Evolutionary conservation across 2,329 filamentous ascomycete species (phyloP).

Genomic region (Pezicula radicicola): DNA sequence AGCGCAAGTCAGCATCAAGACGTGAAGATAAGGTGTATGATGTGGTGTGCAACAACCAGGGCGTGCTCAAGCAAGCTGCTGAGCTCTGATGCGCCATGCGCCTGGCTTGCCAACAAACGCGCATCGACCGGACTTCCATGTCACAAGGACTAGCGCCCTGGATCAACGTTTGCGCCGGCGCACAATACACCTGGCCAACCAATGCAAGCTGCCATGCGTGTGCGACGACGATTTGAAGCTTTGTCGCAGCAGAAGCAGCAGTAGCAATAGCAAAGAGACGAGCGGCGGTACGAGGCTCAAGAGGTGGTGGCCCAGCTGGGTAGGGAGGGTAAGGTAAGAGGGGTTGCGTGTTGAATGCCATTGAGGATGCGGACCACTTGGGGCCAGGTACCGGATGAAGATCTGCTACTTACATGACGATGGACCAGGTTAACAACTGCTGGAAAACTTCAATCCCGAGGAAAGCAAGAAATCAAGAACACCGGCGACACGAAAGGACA

Average conservation of each 20-base stretch:
- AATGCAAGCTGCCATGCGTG: slow-evolving; percentile 15
- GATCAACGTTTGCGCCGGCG: slow-evolving; percentile 24
- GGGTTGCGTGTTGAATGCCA: slow-evolving; percentile 19
- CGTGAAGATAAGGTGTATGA: background rate
- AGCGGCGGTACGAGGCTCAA: background rate
- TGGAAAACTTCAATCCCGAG: slow-evolving; percentile 23
- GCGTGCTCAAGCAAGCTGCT: slow-evolving; percentile 3
- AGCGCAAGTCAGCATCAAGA: slow-evolving; percentile 21
- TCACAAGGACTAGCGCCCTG: slow-evolving; percentile 14
- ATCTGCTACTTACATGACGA: slow-evolving; percentile 23
- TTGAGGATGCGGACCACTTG: slow-evolving; percentile 24
- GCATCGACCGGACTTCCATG: slow-evolving; percentile 11
- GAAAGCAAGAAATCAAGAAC: slow-evolving; percentile 31
- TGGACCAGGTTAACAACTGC: slow-evolving; percentile 25
- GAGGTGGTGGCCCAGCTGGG: background rate
- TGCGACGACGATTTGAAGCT: slow-evolving; percentile 11
- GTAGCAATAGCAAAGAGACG: slow-evolving; percentile 2
- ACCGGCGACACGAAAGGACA: slow-evolving; percentile 31
- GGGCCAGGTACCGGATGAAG: slow-evolving; percentile 21
- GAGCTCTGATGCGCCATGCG: slow-evolving; percentile 18
- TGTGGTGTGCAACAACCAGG: background rate
- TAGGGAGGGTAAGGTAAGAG: slow-evolving; percentile 1
- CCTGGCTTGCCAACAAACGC: slow-evolving; percentile 22
- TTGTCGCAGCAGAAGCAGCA: slow-evolving; percentile 4
- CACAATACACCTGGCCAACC: slow-evolving; percentile 11